Evolutionary conservation across 176 grass and related monocot species (phyloP), one percentile per base, ranked within the genome.

Genomic region (Oropetium thomaeum): DNA sequence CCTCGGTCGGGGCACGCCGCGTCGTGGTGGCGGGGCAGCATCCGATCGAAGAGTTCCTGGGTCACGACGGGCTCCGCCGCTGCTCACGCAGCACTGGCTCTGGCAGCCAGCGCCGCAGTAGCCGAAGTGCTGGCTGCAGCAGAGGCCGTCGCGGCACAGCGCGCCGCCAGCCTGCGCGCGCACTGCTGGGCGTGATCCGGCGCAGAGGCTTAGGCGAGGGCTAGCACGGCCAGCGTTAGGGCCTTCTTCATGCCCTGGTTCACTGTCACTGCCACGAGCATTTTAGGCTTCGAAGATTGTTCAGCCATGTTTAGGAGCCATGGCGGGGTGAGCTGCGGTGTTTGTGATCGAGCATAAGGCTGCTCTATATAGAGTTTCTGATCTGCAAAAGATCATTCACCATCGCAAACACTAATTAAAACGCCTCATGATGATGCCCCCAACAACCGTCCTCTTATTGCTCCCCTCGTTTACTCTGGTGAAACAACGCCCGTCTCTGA

Each of bases 11-110:
- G 73, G 38, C 87, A 93, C 62, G 66, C 57, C 0, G 25, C 26
- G 40, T 87, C 84, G 62, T 90, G 75, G 49, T 77, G 74, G 80
- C 89, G 80, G 66, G 79, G 83, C 31, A 93, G 84, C 16, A 93
- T 48, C 47, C 48, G 67, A 6, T 93, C 84, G 84, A 93, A 93
- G 19, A 79, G 42, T 32, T 82, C 48, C 10, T 54, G 65, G n/a
- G 80, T 58, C 45, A 94, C 11, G 6, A 93, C 63, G 17, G 85
- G 69, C 10, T 29, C 41, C 7, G 83, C 66, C 45, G 45, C 5
- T 7, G 31, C 54, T 76, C 2, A 31, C 29, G 38, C 69, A 39
- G 71, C 72, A 75, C 57, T 86, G 78, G 65, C 78, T 87, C 65
- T 82, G 73, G 79, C 78, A 87, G 35, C 58, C 73, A 0, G 5